Base-by-base conservation (phyloP, 169 alveolate species). In the Babesia ovata region DNA sequence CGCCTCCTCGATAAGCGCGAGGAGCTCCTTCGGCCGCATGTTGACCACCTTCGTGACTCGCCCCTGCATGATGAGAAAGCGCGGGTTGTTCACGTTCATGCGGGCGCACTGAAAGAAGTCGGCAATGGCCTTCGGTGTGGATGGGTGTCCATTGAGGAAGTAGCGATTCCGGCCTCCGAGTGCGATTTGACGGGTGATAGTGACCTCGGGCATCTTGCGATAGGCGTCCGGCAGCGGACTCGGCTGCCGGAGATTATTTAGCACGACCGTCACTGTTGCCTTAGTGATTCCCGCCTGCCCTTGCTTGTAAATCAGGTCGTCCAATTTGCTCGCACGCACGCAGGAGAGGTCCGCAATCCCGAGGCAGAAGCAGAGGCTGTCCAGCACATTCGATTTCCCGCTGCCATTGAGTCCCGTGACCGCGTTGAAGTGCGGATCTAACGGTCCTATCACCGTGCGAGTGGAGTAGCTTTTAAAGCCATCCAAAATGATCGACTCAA, bases 381-480 rank as follows among this genome's bases (percentile, higher is more conserved):
- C 99, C 70, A 98, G 86, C 48, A 98, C 97, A 86, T 98, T 98
- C 6, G 99, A 97, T 90, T 98, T 98, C 14, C 99, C 99, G 63
- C 98, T 93, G 0, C 99, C 99, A 84, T 98, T 97, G 50, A 95
- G 92, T 12, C 99, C 99, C 28, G 99, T 98, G 60, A 98, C 96
- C 17, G 99, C 99, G 87, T 97, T 98, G 93, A 98, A 98, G 74
- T 96, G 96, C n/a, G 96, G 95, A 75, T 97, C 98, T 44, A 97
- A 93, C 19, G 95, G 98, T 29, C 92, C 92, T 12, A 96, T 90
- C 39, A 91, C 95, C 21, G 99, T 96, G 66, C 96, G 86, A 16
- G 86, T 75, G n/a, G 98, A 94, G 82, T 96, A 97, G 59, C 98
- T 95, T 88, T 97, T 97, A 85, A 97, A 97, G 36, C 99, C 99